A percentile compares a stretch with the other conserved stretches of the same genome.
Evolutionary conservation across 2,329 filamentous ascomycete genomes (phyloP).

Genomic region (Macrophomina phaseolina): DNA sequence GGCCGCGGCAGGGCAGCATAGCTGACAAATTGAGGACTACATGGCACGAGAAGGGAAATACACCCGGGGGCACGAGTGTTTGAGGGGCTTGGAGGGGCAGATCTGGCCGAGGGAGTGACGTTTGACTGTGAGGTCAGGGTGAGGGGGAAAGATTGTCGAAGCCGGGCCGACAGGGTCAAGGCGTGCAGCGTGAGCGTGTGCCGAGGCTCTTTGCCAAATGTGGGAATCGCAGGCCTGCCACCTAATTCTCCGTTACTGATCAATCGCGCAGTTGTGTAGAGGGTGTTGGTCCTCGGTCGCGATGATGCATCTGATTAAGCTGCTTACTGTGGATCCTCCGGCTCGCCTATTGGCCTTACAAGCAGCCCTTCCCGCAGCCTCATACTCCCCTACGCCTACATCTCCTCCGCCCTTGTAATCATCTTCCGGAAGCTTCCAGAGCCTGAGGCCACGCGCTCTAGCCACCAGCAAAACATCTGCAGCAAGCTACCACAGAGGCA

Average conservation of each 20-base stretch:
- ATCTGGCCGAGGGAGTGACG: neutral
- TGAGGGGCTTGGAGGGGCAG: neutral
- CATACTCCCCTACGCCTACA: neutral
- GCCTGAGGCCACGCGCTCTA: neutral
- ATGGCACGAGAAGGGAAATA: neutral
- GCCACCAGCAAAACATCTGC: too few relatives aligned
- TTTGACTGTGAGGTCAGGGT: neutral
- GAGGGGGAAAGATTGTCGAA: neutral
- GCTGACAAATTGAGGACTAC: neutral
- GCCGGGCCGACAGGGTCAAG: neutral
- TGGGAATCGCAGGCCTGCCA: neutral
- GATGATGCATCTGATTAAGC: neutral
- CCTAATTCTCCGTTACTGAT: neutral
- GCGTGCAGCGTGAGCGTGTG: neutral
- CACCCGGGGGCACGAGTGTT: neutral
- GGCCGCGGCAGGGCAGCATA: neutral
- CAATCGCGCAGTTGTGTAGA: neutral
- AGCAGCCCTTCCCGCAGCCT: neutral
- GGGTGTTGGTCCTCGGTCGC: neutral
- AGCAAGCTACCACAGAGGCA: too few relatives aligned
- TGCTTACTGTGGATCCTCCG: neutral
- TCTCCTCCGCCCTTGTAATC: neutral
- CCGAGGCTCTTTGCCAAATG: constrained; percentile 11
- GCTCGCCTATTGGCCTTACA: neutral
- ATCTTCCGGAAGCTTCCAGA: neutral